A percentile compares a stretch with the other conserved stretches of the same genome.
Evolutionary conservation across 176 grass and related monocot genomes (phyloP).

Genomic region (Sorghum bicolor): DNA sequence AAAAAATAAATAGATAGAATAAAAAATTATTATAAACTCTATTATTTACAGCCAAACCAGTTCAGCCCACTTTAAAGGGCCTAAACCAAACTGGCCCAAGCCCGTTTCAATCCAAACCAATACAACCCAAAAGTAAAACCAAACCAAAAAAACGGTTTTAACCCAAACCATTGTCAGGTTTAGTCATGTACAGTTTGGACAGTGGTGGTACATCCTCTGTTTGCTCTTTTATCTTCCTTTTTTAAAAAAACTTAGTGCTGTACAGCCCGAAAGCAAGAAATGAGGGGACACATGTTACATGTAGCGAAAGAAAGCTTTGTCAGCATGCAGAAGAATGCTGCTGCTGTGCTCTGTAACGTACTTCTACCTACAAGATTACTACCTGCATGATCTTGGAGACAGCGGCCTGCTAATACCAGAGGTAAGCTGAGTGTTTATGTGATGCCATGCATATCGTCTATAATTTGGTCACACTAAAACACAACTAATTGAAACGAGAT

Average conservation of each 20-base stretch:
- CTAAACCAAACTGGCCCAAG: no score
- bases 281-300: background rate
- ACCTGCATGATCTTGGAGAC: background rate
- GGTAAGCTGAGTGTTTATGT: no score
- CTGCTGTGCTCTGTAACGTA: background rate
- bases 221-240: slow-evolving; percentile 2
- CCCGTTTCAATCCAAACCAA: no score
- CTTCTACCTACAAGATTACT: background rate
- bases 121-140: no score
- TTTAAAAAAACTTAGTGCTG: slow-evolving; percentile 29
- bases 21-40: no score
- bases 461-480: background rate
- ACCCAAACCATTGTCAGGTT: no score
- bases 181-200: background rate
- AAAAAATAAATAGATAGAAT: no score
- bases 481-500: background rate
- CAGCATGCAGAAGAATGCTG: background rate
- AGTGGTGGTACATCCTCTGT: background rate
- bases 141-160: no score
- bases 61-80: no score
- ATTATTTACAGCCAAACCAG: no score
- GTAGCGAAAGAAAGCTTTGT: background rate
- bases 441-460: no score
- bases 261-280: slow-evolving; percentile 31
- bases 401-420: background rate